phyloP scores from a whole-genome alignment of 352 stramenopile species.

The Globisporangium paddicum region DNA sequence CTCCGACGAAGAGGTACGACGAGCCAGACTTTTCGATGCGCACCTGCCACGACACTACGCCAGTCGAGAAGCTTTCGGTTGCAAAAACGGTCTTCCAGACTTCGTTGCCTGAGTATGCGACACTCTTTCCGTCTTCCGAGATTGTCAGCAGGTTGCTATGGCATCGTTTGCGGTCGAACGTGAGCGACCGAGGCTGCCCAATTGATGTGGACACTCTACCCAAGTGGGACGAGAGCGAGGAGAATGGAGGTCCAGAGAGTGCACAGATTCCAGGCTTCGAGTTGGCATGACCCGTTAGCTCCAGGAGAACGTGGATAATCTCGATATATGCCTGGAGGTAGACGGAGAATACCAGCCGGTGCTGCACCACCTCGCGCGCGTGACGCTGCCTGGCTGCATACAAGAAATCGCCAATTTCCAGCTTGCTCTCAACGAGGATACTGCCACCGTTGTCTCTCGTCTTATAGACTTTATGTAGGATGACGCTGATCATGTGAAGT shows the following conservation, averaged over 20 bases:
- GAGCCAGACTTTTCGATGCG: slow-evolving; percentile 94
- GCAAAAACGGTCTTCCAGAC: slow-evolving; percentile 88
- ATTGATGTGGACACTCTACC: neutral
- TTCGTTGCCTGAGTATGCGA: slow-evolving; percentile 77
- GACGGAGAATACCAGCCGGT: slow-evolving; percentile 55
- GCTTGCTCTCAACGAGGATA: slow-evolving; percentile 14
- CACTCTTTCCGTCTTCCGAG: slow-evolving; percentile 57
- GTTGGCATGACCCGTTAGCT: neutral
- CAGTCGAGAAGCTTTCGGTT: slow-evolving; percentile 57
- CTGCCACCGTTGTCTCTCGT: neutral
- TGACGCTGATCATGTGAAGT: slow-evolving; percentile 40
- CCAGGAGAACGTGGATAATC: slow-evolving; percentile 31
- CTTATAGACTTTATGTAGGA: slow-evolving; percentile 20
- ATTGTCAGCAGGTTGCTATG: slow-evolving; percentile 60
- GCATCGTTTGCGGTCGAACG: slow-evolving; percentile 65
- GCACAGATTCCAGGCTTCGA: neutral
- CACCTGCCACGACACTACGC: slow-evolving; percentile 81
- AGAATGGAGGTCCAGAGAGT: slow-evolving; percentile 4
- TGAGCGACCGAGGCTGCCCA: neutral
- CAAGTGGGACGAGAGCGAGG: neutral
- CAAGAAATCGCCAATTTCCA: slow-evolving; percentile 34
- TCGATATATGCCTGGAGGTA: slow-evolving; percentile 74
- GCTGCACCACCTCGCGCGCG: slow-evolving; percentile 48
- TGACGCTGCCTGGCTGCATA: slow-evolving; percentile 46
- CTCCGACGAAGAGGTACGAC: slow-evolving; percentile 96